A percentile compares a stretch with the other conserved stretches of the same genome.
Evolutionary conservation across 495 filamentous ascomycete genomes (phyloP).

Genomic region (Rhypophila decipiens): DNA sequence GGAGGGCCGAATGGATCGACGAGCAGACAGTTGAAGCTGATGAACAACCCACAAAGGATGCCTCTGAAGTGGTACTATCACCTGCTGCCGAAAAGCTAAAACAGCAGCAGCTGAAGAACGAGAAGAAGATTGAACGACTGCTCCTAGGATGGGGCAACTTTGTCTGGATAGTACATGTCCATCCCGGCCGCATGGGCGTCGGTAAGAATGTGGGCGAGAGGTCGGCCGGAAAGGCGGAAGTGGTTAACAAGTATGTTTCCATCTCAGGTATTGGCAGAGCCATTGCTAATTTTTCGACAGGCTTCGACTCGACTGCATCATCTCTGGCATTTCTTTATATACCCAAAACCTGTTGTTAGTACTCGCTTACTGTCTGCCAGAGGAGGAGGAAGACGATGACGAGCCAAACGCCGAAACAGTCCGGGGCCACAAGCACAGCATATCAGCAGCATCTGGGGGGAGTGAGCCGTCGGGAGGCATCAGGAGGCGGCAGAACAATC

Average conservation of each 20-base stretch:
- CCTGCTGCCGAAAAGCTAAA: conserved; percentile 42
- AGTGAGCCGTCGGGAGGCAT: conserved; percentile 52
- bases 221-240: conserved; percentile 74
- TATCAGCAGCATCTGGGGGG: conserved; percentile 36
- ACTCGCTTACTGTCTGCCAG: conserved; percentile 77
- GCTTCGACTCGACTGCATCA: conserved; percentile 89
- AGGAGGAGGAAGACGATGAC: conserved; percentile 38
- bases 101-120: conserved; percentile 35
- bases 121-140: conserved; percentile 62
- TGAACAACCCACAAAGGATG: conserved; percentile 32
- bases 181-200: conserved; percentile 61
- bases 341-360: conserved; percentile 83
- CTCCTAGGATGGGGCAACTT: conserved; percentile 93
- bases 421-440: conserved; percentile 27
- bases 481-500: conserved; percentile 63
- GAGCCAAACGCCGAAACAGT: conserved; percentile 6
- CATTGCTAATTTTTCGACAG: conserved; percentile 41
- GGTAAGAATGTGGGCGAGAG: conserved; percentile 66
- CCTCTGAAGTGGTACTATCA: conserved; percentile 23
- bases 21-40: conserved; percentile 63
- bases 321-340: conserved; percentile 96
- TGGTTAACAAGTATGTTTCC: conserved; percentile 73
- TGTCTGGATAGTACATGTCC: conserved; percentile 90
- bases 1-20: conserved; percentile 85
- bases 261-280: not conserved